These are phyloP conservation scores for Aspergillus sp. DNA, from an alignment of 2,329 filamentous ascomycete species.

Conservation along the genomic window DNA sequence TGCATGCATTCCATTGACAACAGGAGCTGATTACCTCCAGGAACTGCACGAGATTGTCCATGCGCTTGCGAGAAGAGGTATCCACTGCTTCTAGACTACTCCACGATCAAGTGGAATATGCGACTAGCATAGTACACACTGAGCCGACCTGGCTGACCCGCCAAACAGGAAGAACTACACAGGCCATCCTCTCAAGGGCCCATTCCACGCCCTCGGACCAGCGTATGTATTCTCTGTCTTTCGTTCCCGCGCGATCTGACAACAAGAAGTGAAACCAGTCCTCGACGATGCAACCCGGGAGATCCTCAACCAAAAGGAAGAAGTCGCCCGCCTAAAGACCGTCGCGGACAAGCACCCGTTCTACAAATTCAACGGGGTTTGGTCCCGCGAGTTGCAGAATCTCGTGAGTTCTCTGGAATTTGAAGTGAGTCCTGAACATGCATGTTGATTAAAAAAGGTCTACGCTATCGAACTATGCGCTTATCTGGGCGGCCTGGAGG, in stretches of 20 bases:
- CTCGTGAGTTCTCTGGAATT: constrained; percentile 44
- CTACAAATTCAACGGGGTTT: constrained; percentile 93
- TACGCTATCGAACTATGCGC: constrained; percentile 53
- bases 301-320: constrained; percentile 63
- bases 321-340: constrained; percentile 58
- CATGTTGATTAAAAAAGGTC: constrained; percentile 31
- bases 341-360: constrained; percentile 82
- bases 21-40: constrained; percentile 27
- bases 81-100: constrained; percentile 1
- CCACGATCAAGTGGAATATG: no score
- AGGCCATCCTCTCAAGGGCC: constrained; percentile 75
- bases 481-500: constrained; percentile 68
- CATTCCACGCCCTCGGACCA: constrained; percentile 70
- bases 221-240: constrained; percentile 37
- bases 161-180: constrained; percentile 59
- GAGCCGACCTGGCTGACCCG: constrained; percentile 3
- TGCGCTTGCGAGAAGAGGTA: constrained; percentile 67
- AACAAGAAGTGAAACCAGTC: constrained; percentile 52
- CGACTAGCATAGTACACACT: no score
- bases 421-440: not conserved
- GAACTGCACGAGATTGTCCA: constrained; percentile 73
- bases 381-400: constrained; percentile 76
- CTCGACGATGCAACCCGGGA: constrained; percentile 59
- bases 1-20: no score
- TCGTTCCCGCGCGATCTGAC: constrained; percentile 2